Evolutionary conservation across 2,329 filamentous ascomycete species (phyloP).

Genomic region (Colletotrichum aenigma): DNA sequence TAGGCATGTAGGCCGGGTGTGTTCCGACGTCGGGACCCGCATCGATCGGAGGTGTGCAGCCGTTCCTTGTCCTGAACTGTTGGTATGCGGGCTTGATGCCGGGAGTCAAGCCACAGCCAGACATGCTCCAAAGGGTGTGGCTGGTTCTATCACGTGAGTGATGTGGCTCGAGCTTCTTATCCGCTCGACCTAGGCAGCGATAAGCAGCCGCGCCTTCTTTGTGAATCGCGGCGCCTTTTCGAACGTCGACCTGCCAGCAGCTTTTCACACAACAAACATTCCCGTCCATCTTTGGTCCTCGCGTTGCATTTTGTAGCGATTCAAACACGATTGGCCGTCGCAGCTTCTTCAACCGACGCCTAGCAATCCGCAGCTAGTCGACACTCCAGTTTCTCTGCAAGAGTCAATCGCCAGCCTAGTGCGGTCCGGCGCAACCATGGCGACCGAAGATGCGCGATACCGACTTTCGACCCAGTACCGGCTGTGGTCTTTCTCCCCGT

Average conservation of each 20-base stretch:
- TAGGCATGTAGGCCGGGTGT: neutral
- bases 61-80: neutral
- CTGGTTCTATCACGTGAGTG: neutral
- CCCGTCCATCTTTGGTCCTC: neutral
- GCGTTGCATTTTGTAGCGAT: neutral
- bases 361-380: neutral
- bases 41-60: neutral
- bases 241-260: neutral
- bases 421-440: slow-evolving; percentile 49
- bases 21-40: neutral
- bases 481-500: slow-evolving; percentile 88
- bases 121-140: neutral
- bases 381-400: neutral
- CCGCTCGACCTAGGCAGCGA: neutral
- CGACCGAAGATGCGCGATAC: slow-evolving; percentile 89
- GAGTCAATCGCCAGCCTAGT: neutral
- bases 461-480: slow-evolving; percentile 88
- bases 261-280: neutral
- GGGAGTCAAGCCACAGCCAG: neutral
- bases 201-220: neutral
- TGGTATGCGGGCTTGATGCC: neutral
- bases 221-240: neutral
- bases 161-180: neutral
- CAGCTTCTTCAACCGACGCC: neutral
- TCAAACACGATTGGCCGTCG: neutral